Evolutionary conservation across 2,329 filamentous ascomycete species (phyloP).

Genomic region (Pyrenophora teres): DNA sequence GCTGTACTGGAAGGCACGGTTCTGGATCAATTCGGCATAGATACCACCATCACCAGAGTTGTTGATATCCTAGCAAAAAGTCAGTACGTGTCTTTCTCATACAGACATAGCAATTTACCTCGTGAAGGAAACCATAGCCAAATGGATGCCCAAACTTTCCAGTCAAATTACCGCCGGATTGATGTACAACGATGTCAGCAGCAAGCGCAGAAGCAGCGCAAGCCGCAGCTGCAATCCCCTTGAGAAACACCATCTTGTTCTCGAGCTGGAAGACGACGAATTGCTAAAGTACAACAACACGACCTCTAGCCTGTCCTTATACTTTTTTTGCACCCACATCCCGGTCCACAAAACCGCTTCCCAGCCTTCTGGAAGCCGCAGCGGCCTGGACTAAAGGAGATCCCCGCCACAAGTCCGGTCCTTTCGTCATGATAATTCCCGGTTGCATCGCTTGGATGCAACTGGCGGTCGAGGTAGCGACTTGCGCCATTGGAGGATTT

Average conservation of each 20-base stretch:
- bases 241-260: constrained; percentile 25
- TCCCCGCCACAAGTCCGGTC: constrained; percentile 7
- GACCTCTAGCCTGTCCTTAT: constrained; percentile 3
- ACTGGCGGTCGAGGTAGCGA: constrained; percentile 3
- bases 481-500: constrained; percentile 31
- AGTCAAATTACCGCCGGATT: constrained; percentile 34
- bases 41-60: constrained; percentile 74
- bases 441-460: constrained; percentile 3
- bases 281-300: constrained; percentile 2
- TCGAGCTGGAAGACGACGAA: constrained; percentile 15
- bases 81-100: constrained; percentile 1
- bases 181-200: constrained; percentile 34
- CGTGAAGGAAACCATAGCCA: constrained; percentile 40
- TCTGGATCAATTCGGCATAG: constrained; percentile 72
- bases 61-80: constrained; percentile 54
- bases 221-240: constrained; percentile 27
- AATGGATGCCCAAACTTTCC: constrained; percentile 36
- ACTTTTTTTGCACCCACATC: background rate
- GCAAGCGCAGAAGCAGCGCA: constrained; percentile 29
- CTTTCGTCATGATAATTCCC: constrained; percentile 15
- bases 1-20: constrained; percentile 69
- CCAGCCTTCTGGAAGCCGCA: constrained; percentile 9
- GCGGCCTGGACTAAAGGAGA: constrained; percentile 8
- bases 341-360: background rate
- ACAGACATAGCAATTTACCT: constrained; percentile 15